Percentiles rank a stretch among this genome's conserved stretches.
phyloP scores from a whole-genome alignment of 108 stramenopile genomes.

The Conticribra guillardii region DNA sequence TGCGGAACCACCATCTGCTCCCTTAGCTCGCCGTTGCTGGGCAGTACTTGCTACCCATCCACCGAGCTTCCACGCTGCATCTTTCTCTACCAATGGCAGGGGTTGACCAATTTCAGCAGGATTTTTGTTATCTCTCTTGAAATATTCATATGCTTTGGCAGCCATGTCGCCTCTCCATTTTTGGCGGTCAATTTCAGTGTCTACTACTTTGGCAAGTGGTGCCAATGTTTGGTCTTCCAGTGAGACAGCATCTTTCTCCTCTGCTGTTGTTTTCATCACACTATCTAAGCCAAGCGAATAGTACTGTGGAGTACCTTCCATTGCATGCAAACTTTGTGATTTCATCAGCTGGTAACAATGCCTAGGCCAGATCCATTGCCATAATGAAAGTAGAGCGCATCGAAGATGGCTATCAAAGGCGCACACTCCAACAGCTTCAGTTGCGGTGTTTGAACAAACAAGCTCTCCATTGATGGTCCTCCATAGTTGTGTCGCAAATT shows the following conservation, averaged over 20 bases:
- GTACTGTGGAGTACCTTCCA: slow-evolving; percentile 65
- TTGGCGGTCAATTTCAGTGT: slow-evolving; percentile 74
- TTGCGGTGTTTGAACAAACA: neutral
- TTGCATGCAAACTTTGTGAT: slow-evolving; percentile 61
- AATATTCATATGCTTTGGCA: slow-evolving; percentile 57
- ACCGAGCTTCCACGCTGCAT: slow-evolving; percentile 79
- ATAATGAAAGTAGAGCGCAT: slow-evolving; percentile 73
- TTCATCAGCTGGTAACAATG: slow-evolving; percentile 68
- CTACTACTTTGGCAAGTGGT: slow-evolving; percentile 54
- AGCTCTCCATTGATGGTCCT: slow-evolving; percentile 84
- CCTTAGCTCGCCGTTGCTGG: slow-evolving; percentile 72
- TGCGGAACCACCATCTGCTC: slow-evolving; percentile 78
- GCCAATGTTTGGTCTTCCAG: slow-evolving; percentile 64
- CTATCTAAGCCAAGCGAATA: slow-evolving; percentile 60
- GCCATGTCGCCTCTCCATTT: slow-evolving; percentile 86
- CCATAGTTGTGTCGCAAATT: slow-evolving; percentile 83
- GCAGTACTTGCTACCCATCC: slow-evolving; percentile 88
- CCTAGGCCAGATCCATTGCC: slow-evolving; percentile 86
- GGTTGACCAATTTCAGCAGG: slow-evolving; percentile 71
- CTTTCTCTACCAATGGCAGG: slow-evolving; percentile 72
- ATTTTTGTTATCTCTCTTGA: slow-evolving; percentile 42
- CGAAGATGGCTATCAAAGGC: slow-evolving; percentile 72
- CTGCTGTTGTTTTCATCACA: slow-evolving; percentile 74
- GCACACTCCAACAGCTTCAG: slow-evolving; percentile 55
- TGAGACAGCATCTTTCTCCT: slow-evolving; percentile 70